Conservation (phyloP, 1,284 basidiomycete species). For the Cryptococcus hybrid region DNA sequence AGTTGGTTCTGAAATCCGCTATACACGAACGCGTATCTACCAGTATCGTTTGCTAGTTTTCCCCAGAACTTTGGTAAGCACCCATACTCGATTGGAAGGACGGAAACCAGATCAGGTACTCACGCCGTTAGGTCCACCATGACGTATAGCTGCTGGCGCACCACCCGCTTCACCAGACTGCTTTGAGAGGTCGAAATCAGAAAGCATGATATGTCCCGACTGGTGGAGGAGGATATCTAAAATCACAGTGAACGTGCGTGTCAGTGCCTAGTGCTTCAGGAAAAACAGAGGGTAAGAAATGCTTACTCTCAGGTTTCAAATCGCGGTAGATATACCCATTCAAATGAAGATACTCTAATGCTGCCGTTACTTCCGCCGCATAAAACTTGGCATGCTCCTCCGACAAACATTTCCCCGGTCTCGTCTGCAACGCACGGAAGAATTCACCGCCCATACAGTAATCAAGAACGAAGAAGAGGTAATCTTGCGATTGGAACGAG, state of each 20-base stretch:
- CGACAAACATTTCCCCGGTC: slow-evolving; percentile 91
- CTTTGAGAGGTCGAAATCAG: slow-evolving; percentile 98
- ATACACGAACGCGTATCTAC: slow-evolving; percentile 98
- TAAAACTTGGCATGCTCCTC: slow-evolving; percentile 98
- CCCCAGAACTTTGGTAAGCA: not conserved
- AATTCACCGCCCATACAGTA: slow-evolving; percentile 99
- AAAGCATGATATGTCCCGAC: slow-evolving; percentile 98
- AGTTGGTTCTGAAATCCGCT: slow-evolving; percentile 96
- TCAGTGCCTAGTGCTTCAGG: not conserved
- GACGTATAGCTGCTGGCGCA: slow-evolving; percentile 86
- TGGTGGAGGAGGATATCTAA: slow-evolving; percentile 97
- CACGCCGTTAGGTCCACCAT: slow-evolving; percentile 84
- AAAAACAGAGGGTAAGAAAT: slow-evolving; percentile 20
- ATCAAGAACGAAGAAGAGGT: slow-evolving; percentile 97
- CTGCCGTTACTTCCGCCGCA: slow-evolving; percentile 97
- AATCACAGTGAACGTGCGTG: too few species aligned
- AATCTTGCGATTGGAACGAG: slow-evolving; percentile 96
- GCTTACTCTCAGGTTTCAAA: slow-evolving; percentile 96
- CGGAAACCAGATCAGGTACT: slow-evolving; percentile 25
- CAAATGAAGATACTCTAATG: slow-evolving; percentile 95
- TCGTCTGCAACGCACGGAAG: slow-evolving; percentile 92
- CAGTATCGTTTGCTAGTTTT: slow-evolving; percentile 33
- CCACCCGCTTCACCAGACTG: slow-evolving; percentile 83
- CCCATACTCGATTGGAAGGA: slow-evolving; percentile 2
- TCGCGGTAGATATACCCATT: slow-evolving; percentile 99